Evolutionary conservation across 805 yeast species (phyloP).

Genomic region (Starmerella riodocensis): DNA sequence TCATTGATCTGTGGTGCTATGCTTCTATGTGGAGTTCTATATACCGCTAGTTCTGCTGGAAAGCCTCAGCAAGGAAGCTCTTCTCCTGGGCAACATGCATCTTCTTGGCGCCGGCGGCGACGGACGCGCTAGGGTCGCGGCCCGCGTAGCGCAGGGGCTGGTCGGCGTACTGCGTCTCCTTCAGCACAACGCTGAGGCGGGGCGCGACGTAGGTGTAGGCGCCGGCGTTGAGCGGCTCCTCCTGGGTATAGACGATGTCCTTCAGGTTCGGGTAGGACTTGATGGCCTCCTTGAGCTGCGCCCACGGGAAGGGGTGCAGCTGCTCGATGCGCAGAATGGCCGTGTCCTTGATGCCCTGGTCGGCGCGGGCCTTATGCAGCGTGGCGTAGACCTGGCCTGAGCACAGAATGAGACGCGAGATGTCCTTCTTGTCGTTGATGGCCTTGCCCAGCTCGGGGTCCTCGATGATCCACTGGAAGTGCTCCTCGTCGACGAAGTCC

Average conservation of each 20-base stretch:
- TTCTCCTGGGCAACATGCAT: constrained; percentile 83
- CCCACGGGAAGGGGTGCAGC: constrained; percentile 97
- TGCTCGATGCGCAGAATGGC: constrained; percentile 87
- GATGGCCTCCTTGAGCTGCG: constrained; percentile 75
- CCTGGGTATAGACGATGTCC: constrained; percentile 95
- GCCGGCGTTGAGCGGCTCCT: constrained; percentile 98
- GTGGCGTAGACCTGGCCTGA: constrained; percentile 94
- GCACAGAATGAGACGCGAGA: constrained; percentile 72
- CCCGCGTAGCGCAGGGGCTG: constrained; percentile 72
- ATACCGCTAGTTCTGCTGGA: constrained; percentile 24
- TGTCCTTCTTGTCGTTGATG: constrained; percentile 65
- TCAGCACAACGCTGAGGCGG: constrained; percentile 63
- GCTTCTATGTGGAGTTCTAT: too few relatives aligned
- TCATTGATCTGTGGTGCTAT: too few relatives aligned
- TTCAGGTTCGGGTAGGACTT: constrained; percentile 66
- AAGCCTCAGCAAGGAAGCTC: constrained; percentile 68
- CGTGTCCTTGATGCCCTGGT: constrained; percentile 62
- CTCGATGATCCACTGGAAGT: constrained; percentile 92
- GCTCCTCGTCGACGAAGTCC: constrained; percentile 80
- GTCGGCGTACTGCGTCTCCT: constrained; percentile 58
- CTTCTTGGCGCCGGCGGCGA: constrained; percentile 92
- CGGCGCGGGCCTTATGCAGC: constrained; percentile 74
- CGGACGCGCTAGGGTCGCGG: constrained; percentile 95
- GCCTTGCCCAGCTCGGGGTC: constrained; percentile 74
- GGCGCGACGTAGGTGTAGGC: constrained; percentile 69